These are phyloP conservation scores for Hebeloma cylindrosporum DNA, from an alignment of 768 basidiomycete species.

Conservation along the genomic window DNA sequence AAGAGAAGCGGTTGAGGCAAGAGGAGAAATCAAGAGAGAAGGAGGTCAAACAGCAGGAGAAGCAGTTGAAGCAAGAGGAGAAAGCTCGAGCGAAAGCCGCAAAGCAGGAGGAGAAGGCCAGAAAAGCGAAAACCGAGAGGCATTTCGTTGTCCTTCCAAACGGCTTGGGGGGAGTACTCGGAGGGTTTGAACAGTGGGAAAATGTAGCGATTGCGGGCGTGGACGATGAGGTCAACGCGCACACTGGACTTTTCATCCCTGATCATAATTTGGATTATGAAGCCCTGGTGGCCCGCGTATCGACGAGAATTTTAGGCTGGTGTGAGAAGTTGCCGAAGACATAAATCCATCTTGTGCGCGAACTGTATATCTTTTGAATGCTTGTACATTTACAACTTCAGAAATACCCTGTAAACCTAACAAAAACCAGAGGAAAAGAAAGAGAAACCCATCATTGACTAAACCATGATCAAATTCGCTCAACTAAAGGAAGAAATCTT, in stretches of 20 bases:
- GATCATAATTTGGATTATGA: constrained; percentile 52
- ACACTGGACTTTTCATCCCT: constrained; percentile 54
- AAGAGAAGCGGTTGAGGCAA: neutral
- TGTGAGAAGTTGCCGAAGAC: constrained; percentile 32
- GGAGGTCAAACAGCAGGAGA: constrained; percentile 17
- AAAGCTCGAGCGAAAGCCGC: constrained; percentile 20
- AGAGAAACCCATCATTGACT: no score
- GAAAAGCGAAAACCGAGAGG: constrained; percentile 29
- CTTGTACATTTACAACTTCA: no score
- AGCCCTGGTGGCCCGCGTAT: constrained; percentile 45
- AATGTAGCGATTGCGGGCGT: constrained; percentile 49
- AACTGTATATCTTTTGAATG: no score
- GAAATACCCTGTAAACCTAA: no score
- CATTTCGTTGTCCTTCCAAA: constrained; percentile 57
- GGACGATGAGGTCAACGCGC: constrained; percentile 56
- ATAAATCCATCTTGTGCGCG: no score
- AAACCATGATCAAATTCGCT: no score
- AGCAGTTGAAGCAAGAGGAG: constrained; percentile 9
- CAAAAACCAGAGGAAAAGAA: no score
- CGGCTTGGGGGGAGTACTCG: constrained; percentile 39
- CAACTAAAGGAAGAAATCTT: constrained; percentile 9
- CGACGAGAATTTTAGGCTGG: constrained; percentile 42
- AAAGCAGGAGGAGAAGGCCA: constrained; percentile 22
- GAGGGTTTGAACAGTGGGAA: constrained; percentile 51
- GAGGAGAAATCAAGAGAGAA: constrained; percentile 9